Percentiles rank a stretch among this genome's conserved stretches.
Evolutionary conservation across 2,329 filamentous ascomycete species (phyloP).

Genomic region (Aspergillaceae sp.): DNA sequence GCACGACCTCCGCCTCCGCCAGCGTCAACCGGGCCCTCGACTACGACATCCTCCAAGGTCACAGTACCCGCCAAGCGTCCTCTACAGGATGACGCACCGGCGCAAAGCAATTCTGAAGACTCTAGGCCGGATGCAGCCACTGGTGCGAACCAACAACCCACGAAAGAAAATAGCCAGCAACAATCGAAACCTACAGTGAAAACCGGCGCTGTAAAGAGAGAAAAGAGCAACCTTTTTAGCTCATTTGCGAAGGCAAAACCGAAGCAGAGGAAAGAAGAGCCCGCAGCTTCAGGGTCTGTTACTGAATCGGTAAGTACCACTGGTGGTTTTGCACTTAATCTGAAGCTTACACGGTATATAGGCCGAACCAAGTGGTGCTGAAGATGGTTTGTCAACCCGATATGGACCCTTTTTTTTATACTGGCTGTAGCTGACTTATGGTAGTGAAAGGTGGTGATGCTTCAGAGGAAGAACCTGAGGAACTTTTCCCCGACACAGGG

Average conservation of each 20-base stretch:
- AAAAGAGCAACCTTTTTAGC: slow-evolving; percentile 61
- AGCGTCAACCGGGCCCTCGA: slow-evolving; percentile 20
- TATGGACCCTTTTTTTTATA: slow-evolving; percentile 3
- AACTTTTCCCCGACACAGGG: slow-evolving; percentile 38
- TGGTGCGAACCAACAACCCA: slow-evolving; percentile 11
- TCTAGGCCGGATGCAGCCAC: slow-evolving; percentile 12
- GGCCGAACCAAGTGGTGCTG: slow-evolving; percentile 30
- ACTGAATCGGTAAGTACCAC: slow-evolving; percentile 27
- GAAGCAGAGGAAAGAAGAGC: slow-evolving; percentile 42
- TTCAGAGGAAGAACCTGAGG: slow-evolving; percentile 50
- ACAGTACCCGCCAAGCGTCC: slow-evolving; percentile 34
- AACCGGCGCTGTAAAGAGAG: slow-evolving; percentile 46
- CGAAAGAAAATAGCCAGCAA: slow-evolving; percentile 17
- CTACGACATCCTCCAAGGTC: slow-evolving; percentile 25
- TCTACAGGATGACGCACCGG: slow-evolving; percentile 18
- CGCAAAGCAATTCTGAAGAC: slow-evolving; percentile 14
- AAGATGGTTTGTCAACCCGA: slow-evolving; percentile 39
- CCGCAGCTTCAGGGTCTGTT: slow-evolving; percentile 27
- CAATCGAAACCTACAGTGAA: slow-evolving; percentile 32
- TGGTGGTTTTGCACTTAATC: slow-evolving; percentile 1
- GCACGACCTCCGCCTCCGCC: slow-evolving; percentile 24
- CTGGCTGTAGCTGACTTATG: slow-evolving; percentile 13
- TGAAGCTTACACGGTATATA: slow-evolving; percentile 6
- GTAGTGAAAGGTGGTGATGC: slow-evolving; percentile 45
- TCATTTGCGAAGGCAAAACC: slow-evolving; percentile 66